Evolutionary conservation across 2,329 filamentous ascomycete genomes (phyloP).

Genomic region (Atkinsonella hypoxylon): DNA sequence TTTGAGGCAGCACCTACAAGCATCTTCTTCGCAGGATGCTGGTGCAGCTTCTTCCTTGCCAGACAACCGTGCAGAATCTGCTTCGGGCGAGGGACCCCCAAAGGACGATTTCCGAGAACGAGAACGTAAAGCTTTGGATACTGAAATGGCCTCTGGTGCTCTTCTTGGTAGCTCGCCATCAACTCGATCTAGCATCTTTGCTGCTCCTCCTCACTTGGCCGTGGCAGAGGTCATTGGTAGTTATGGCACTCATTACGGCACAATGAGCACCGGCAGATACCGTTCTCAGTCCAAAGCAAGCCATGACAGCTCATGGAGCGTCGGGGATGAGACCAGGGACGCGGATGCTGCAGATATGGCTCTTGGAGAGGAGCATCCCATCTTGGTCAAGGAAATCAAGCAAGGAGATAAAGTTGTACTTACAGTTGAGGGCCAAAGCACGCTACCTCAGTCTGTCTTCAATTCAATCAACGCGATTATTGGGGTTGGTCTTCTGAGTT

Average conservation of each 20-base stretch:
- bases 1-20: constrained; percentile 40
- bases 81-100: not conserved
- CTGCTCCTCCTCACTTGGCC: constrained; percentile 46
- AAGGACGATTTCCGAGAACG: constrained; percentile 16
- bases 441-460: constrained; percentile 87
- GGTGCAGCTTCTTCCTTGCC: not conserved
- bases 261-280: constrained; percentile 24
- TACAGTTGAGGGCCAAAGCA: constrained; percentile 85
- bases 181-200: constrained; percentile 36
- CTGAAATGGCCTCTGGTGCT: constrained; percentile 25
- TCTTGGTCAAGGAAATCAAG: constrained; percentile 81
- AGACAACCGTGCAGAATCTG: not conserved
- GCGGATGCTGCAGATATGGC: constrained; percentile 16
- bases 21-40: constrained; percentile 16
- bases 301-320: constrained; percentile 18
- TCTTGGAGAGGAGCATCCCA: constrained; percentile 39
- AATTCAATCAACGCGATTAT: constrained; percentile 93
- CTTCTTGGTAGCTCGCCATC: constrained; percentile 18
- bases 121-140: constrained; percentile 34
- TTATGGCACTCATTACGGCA: constrained; percentile 48
- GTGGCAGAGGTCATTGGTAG: constrained; percentile 61
- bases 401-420: constrained; percentile 78
- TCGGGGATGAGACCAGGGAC: constrained; percentile 23
- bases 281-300: constrained; percentile 34
- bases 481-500: constrained; percentile 76